A percentile compares a stretch with the other conserved stretches of the same genome.
phyloP scores from a whole-genome alignment of 2,329 filamentous ascomycete genomes.

The Chrysoporthe puriensis region DNA sequence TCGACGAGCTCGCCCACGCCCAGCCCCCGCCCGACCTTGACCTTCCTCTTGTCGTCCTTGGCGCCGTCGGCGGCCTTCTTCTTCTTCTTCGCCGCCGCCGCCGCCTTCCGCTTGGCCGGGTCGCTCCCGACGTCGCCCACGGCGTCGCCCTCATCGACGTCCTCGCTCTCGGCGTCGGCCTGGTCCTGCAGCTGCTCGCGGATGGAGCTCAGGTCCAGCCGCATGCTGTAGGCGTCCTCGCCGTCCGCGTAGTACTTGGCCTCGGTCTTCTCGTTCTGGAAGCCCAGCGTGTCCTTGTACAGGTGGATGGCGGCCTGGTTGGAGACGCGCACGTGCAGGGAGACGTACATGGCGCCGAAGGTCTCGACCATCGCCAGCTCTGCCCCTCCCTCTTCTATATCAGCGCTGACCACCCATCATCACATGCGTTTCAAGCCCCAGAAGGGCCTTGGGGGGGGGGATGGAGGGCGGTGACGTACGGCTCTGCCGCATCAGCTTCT shows the following conservation, averaged over 20 bases:
- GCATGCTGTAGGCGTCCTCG: constrained; percentile 95
- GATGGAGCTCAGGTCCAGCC: constrained; percentile 75
- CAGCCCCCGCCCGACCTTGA: constrained; percentile 79
- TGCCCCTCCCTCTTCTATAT: constrained; percentile 39
- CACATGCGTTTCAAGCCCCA: not conserved
- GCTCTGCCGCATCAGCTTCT: constrained; percentile 96
- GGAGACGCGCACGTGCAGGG: constrained; percentile 91
- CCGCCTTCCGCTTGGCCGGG: constrained; percentile 41
- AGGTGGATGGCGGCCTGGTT: constrained; percentile 90
- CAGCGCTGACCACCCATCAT: not conserved
- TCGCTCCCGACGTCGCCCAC: constrained; percentile 68
- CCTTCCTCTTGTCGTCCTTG: constrained; percentile 72
- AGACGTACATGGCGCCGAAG: constrained; percentile 89
- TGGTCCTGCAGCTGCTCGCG: constrained; percentile 51
- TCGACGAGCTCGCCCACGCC: constrained; percentile 81
- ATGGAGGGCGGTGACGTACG: constrained; percentile 62
- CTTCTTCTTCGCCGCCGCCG: constrained; percentile 5
- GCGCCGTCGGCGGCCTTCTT: constrained; percentile 35
- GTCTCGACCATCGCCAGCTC: constrained; percentile 97
- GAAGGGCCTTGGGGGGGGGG: not conserved
- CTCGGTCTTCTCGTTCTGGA: constrained; percentile 85
- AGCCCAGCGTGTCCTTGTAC: constrained; percentile 90
- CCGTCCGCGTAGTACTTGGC: constrained; percentile 95
- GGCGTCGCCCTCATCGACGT: constrained; percentile 68
- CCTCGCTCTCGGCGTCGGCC: constrained; percentile 40